phyloP scores from a whole-genome alignment of 768 basidiomycete species.

The Strobilomyces dryophilus region DNA sequence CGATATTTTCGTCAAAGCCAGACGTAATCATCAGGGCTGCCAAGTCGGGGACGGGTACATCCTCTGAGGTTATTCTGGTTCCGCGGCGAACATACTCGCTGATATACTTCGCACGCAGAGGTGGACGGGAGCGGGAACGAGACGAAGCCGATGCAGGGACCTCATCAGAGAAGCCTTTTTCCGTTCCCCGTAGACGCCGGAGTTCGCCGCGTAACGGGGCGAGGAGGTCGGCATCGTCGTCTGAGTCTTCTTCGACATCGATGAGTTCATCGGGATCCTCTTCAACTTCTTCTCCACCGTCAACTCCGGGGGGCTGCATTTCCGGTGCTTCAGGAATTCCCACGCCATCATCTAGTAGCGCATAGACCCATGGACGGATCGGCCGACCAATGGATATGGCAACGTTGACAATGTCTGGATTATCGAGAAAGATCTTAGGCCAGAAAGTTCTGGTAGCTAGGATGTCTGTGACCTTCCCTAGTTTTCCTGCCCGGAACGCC shows the following conservation, averaged over 20 bases:
- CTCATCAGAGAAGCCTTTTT: conserved; percentile 26
- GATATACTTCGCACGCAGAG: conserved; percentile 26
- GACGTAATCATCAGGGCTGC: conserved; percentile 42
- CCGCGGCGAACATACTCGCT: conserved; percentile 69
- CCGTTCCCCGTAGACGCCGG: conserved; percentile 49
- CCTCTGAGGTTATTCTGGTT: conserved; percentile 56
- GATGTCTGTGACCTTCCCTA: conserved; percentile 55
- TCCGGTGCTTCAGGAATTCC: conserved; percentile 46
- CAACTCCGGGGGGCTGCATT: conserved; percentile 5
- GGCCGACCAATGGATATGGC: conserved; percentile 57
- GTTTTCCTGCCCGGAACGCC: conserved; percentile 57
- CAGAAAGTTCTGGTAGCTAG: conserved; percentile 63
- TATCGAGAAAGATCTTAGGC: conserved; percentile 72
- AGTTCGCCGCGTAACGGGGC: conserved; percentile 69
- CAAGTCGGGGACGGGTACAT: conserved; percentile 49
- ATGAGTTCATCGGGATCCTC: conserved; percentile 59
- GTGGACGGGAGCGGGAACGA: conserved; percentile 21
- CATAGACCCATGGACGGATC: conserved; percentile 62
- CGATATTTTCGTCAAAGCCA: conserved; percentile 22
- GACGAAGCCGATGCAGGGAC: conserved; percentile 34
- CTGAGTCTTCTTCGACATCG: conserved; percentile 59
- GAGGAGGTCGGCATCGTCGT: conserved; percentile 47
- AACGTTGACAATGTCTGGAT: conserved; percentile 70
- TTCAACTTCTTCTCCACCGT: conserved; percentile 35
- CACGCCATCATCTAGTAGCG: conserved; percentile 62